Evolutionary conservation across 176 grass and related monocot species (phyloP).

Genomic region (Otatea glauca): DNA sequence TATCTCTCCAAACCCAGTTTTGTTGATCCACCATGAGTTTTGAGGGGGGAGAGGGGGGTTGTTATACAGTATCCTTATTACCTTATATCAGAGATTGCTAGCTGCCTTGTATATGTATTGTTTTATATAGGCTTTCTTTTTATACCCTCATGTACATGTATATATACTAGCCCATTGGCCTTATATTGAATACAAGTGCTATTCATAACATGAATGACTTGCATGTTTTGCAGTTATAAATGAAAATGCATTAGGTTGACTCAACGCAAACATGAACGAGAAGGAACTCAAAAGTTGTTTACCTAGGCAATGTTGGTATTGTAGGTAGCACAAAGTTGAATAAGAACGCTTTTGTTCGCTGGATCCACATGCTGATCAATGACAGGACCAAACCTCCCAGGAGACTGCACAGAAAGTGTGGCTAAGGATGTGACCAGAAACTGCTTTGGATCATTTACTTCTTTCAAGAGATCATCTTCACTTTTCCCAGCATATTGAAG

Average conservation of each 20-base stretch:
- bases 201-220: background rate
- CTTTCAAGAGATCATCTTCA: slow-evolving; percentile 89
- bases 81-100: too few relatives aligned
- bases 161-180: too few relatives aligned
- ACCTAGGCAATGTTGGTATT: slow-evolving; percentile 90
- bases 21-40: too few relatives aligned
- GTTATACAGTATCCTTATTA: too few relatives aligned
- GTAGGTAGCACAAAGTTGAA: slow-evolving; percentile 79
- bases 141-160: too few relatives aligned
- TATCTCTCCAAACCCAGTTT: too few relatives aligned
- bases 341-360: slow-evolving; percentile 73
- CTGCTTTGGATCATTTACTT: slow-evolving; percentile 88
- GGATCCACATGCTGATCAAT: slow-evolving; percentile 83
- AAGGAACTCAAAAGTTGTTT: slow-evolving; percentile 34
- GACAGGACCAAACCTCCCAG: slow-evolving; percentile 72
- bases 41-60: too few relatives aligned
- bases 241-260: background rate
- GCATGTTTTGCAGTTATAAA: slow-evolving; percentile 14
- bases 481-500: slow-evolving; percentile 90
- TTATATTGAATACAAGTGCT: too few relatives aligned
- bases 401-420: slow-evolving; percentile 67
- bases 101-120: too few relatives aligned
- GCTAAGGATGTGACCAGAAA: slow-evolving; percentile 78
- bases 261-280: slow-evolving; percentile 12
- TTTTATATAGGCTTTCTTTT: too few relatives aligned